These are phyloP conservation scores for Cryptococcus floricola DNA, from an alignment of 1,284 basidiomycete species.

Conservation along the genomic window DNA sequence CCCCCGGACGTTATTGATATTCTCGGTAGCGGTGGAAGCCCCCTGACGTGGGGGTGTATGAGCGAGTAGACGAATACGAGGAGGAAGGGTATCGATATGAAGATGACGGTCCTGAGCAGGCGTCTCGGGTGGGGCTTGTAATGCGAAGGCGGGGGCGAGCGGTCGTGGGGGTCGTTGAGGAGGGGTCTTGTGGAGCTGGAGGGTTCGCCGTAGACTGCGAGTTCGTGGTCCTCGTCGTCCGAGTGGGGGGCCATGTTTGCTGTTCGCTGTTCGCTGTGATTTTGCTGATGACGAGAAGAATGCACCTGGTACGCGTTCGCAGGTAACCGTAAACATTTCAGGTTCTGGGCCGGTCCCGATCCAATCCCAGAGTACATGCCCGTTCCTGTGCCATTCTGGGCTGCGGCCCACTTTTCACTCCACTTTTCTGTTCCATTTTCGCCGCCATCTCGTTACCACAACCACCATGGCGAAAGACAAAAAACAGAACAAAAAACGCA, in stretches of 20 bases:
- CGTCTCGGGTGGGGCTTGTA: constrained; percentile 3
- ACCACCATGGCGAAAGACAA: constrained; percentile 27
- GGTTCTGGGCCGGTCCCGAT: background rate
- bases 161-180: background rate
- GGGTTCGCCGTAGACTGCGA: background rate
- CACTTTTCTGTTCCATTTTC: background rate
- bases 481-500: constrained; percentile 32
- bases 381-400: too few species aligned
- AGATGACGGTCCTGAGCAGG: constrained; percentile 25
- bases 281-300: too few species aligned
- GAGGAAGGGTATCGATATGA: constrained; percentile 29
- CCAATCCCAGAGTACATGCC: too few species aligned
- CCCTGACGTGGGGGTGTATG: constrained; percentile 37
- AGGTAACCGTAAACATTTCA: too few species aligned
- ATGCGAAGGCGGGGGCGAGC: background rate
- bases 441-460: background rate
- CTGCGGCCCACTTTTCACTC: background rate
- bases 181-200: background rate
- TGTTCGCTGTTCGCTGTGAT: too few species aligned
- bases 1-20: constrained; percentile 25
- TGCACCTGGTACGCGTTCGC: too few species aligned
- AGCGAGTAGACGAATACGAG: constrained; percentile 34
- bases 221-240: background rate
- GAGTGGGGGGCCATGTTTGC: background rate
- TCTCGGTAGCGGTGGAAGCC: constrained; percentile 37